Conservation (phyloP, 495 filamentous ascomycete species). For the Daldinia caldariorum region DNA sequence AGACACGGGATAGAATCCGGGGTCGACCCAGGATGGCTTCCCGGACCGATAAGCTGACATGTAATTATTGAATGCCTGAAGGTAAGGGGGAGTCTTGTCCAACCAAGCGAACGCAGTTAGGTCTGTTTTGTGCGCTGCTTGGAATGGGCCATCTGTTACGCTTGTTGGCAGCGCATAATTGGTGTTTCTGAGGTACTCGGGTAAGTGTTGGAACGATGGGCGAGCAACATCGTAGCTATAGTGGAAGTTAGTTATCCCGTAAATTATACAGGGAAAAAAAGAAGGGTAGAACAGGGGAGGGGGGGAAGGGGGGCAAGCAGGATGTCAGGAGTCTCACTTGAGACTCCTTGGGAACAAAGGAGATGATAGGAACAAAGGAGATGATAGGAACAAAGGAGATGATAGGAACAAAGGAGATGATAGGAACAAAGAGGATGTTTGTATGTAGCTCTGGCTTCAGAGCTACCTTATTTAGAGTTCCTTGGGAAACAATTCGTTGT, state of each 20-base stretch:
- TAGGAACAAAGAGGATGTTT: too few species aligned
- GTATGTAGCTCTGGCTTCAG: too few species aligned
- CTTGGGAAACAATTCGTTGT: too few species aligned
- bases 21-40: constrained; percentile 62
- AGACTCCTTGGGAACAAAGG: too few species aligned
- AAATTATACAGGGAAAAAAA: background rate
- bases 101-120: constrained; percentile 46
- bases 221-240: constrained; percentile 29
- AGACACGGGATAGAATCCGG: constrained; percentile 58
- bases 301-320: too few species aligned
- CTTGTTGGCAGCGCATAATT: constrained; percentile 40
- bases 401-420: too few species aligned
- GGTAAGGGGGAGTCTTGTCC: constrained; percentile 36
- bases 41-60: constrained; percentile 63
- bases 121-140: constrained; percentile 45
- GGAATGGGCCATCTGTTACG: constrained; percentile 45
- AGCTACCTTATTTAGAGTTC: too few species aligned
- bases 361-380: too few species aligned
- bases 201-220: constrained; percentile 29
- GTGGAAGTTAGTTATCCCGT: background rate
- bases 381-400: too few species aligned
- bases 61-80: constrained; percentile 59
- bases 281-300: too few species aligned
- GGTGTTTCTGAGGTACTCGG: constrained; percentile 44
- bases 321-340: too few species aligned